Evolutionary conservation across 2,329 filamentous ascomycete genomes (phyloP).

Genomic region (Alternaria tenuissima): DNA sequence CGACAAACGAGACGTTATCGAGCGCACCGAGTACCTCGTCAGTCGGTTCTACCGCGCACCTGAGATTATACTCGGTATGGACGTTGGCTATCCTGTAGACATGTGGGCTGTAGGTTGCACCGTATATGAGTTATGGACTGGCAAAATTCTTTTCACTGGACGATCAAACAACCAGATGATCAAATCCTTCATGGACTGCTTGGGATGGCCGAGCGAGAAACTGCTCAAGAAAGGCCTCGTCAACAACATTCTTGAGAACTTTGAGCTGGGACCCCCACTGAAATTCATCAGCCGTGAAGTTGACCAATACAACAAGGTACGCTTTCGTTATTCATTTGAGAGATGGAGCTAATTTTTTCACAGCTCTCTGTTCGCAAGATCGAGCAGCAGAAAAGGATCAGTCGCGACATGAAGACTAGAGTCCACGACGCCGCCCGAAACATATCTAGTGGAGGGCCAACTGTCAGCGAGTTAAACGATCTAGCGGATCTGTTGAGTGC

Average conservation of each 20-base stretch:
- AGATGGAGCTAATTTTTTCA: conserved; percentile 6
- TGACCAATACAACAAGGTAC: conserved; percentile 56
- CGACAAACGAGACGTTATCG: conserved; percentile 80
- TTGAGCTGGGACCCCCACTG: conserved; percentile 63
- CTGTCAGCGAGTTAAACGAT: conserved; percentile 78
- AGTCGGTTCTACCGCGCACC: conserved; percentile 97
- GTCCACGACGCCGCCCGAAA: conserved; percentile 75
- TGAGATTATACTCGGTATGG: conserved; percentile 96
- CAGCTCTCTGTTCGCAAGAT: conserved; percentile 74
- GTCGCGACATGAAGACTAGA: conserved; percentile 76
- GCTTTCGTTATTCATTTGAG: conserved; percentile 8
- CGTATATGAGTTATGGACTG: conserved; percentile 94
- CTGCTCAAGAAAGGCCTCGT: conserved; percentile 76
- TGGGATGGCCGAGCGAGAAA: conserved; percentile 90
- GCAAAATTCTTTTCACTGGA: conserved; percentile 95
- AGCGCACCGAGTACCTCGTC: conserved; percentile 93
- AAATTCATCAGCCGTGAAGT: conserved; percentile 84
- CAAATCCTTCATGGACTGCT: conserved; percentile 92
- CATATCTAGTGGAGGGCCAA: conserved; percentile 69
- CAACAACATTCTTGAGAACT: conserved; percentile 78
- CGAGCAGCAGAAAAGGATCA: conserved; percentile 68
- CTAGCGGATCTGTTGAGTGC: conserved; percentile 90
- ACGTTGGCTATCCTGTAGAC: conserved; percentile 92
- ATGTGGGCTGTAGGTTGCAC: conserved; percentile 99
- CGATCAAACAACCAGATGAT: conserved; percentile 99